phyloP scores from a whole-genome alignment of 768 basidiomycete genomes.

The Sistotremastrum niveocremeum region DNA sequence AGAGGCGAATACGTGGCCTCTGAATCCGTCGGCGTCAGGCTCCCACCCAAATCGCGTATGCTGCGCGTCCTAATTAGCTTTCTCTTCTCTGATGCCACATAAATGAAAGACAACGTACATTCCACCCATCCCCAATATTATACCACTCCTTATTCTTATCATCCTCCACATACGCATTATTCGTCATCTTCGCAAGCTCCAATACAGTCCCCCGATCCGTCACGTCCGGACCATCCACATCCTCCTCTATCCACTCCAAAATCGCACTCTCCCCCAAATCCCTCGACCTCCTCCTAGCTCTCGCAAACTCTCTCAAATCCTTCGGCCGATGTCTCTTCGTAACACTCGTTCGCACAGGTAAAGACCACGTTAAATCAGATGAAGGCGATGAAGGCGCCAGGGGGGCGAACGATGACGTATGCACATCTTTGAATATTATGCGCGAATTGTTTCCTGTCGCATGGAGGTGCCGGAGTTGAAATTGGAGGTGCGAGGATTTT shows the following conservation, averaged over 20 bases:
- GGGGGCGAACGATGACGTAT: too few relatives aligned
- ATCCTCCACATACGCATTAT: slow-evolving; percentile 69
- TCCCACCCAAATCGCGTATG: slow-evolving; percentile 88
- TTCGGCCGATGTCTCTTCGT: too few relatives aligned
- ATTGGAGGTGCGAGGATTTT: too few relatives aligned
- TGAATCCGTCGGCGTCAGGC: slow-evolving; percentile 71
- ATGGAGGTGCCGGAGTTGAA: too few relatives aligned
- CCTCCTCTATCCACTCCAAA: slow-evolving; percentile 62
- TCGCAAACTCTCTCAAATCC: slow-evolving; percentile 8
- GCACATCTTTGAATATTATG: too few relatives aligned
- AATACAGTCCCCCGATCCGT: slow-evolving; percentile 63
- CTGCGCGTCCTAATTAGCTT: slow-evolving; percentile 19
- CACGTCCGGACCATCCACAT: slow-evolving; percentile 62
- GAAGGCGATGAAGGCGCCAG: too few relatives aligned
- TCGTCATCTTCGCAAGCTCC: slow-evolving; percentile 87
- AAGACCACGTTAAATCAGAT: too few relatives aligned
- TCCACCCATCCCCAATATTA: slow-evolving; percentile 54
- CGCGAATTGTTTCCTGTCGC: too few relatives aligned
- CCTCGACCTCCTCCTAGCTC: slow-evolving; percentile 31
- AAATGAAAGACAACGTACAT: slow-evolving; percentile 33
- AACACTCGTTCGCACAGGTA: too few relatives aligned
- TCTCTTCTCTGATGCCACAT: not conserved
- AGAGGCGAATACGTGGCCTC: slow-evolving; percentile 84
- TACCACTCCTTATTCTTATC: slow-evolving; percentile 65
- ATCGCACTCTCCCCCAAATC: slow-evolving; percentile 30